phyloP scores from a whole-genome alignment of 176 grass and related monocot genomes.

The Carex cristatella region DNA sequence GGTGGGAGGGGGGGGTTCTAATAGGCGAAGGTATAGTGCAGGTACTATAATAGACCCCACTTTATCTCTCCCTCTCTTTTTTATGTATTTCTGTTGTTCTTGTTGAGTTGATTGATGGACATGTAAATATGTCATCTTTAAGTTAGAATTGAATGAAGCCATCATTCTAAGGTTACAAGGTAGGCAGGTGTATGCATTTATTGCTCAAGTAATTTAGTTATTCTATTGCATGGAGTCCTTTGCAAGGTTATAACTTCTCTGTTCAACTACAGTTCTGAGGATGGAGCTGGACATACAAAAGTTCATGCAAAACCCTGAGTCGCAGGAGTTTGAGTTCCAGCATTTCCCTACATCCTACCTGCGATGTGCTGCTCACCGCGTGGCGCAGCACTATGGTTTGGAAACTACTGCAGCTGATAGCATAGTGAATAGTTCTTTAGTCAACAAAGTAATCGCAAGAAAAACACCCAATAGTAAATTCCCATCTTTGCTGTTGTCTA shows the following conservation, averaged over 20 bases:
- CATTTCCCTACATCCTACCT: conserved; percentile 85
- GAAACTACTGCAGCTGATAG: conserved; percentile 72
- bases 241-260: conserved; percentile 16
- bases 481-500: conserved; percentile 60
- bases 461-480: conserved; percentile 84
- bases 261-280: conserved; percentile 60
- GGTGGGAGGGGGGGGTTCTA: background rate
- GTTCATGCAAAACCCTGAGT: conserved; percentile 81
- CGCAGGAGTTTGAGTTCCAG: conserved; percentile 92
- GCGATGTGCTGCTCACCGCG: conserved; percentile 96
- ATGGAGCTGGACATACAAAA: conserved; percentile 94
- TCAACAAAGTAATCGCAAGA: conserved; percentile 77
- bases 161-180: background rate
- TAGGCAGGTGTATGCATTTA: background rate
- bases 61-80: background rate
- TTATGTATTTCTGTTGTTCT: background rate
- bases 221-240: background rate
- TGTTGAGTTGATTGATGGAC: background rate
- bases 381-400: conserved; percentile 96
- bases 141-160: background rate
- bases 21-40: background rate
- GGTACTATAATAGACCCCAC: background rate
- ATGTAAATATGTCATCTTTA: background rate
- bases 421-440: conserved; percentile 43
- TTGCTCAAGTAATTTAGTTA: background rate